A percentile compares a stretch with the other conserved stretches of the same genome.
Conservation (phyloP, 2,329 filamentous ascomycete species). For the Epicoccum nigrum region DNA sequence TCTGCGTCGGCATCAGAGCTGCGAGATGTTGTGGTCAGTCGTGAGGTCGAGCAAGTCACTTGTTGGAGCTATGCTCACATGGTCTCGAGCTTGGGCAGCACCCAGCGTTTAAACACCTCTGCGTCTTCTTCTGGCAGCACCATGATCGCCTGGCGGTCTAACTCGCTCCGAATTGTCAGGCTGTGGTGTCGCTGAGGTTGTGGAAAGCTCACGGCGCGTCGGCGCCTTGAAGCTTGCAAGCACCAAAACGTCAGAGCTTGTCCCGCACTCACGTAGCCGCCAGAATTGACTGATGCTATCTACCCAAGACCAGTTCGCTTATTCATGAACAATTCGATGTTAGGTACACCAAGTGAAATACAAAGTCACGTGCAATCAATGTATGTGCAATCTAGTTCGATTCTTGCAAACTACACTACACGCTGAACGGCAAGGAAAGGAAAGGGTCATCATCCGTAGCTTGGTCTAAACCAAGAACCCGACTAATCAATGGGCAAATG, state of each 20-base stretch:
- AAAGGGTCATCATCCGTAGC: conserved; percentile 44
- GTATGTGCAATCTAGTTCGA: conserved; percentile 40
- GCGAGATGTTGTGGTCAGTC: conserved; percentile 57
- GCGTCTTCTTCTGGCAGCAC: conserved; percentile 61
- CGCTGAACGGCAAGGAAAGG: conserved; percentile 41
- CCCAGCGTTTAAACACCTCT: conserved; percentile 73
- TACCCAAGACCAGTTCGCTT: too few relatives aligned
- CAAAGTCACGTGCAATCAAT: background rate
- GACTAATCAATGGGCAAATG: conserved; percentile 37
- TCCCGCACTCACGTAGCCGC: conserved; percentile 24
- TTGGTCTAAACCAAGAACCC: conserved; percentile 38
- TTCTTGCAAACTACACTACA: conserved; percentile 45
- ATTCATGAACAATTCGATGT: too few relatives aligned
- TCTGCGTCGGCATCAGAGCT: conserved; percentile 82
- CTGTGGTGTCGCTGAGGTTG: background rate
- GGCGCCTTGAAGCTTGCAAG: conserved; percentile 21
- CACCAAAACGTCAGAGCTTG: conserved; percentile 15
- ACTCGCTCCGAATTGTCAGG: background rate
- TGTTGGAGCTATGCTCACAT: conserved; percentile 59
- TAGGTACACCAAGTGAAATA: background rate
- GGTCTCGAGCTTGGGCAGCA: conserved; percentile 76
- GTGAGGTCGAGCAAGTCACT: background rate
- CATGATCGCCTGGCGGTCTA: conserved; percentile 49
- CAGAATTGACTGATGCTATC: too few relatives aligned
- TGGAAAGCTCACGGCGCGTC: conserved; percentile 2